Evolutionary conservation across 441 rosid genomes (phyloP).

Genomic region (Metrosideros polymorpha): DNA sequence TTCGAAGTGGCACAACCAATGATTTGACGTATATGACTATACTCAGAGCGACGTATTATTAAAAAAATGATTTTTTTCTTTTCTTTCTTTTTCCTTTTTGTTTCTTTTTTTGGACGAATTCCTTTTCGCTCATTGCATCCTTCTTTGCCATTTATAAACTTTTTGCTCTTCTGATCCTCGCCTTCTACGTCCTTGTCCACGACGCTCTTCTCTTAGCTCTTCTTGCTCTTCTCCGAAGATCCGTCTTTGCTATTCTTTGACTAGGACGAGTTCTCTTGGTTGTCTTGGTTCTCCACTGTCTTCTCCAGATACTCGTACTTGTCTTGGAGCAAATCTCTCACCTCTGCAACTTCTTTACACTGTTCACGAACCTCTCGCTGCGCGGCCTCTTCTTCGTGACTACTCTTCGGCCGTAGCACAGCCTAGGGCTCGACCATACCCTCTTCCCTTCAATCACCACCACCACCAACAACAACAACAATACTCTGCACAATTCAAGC

Average conservation of each 20-base stretch:
- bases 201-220: neutral
- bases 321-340: slow-evolving; percentile 65
- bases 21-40: accelerated
- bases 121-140: neutral
- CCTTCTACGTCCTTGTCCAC: neutral
- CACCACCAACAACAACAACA: neutral
- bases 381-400: slow-evolving; percentile 54
- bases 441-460: slow-evolving; percentile 61
- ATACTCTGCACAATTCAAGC: neutral
- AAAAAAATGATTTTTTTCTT: neutral
- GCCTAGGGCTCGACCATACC: slow-evolving; percentile 59
- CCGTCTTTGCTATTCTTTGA: neutral
- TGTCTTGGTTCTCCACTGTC: neutral
- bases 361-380: slow-evolving; percentile 42
- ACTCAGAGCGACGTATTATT: neutral
- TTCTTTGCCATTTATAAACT: neutral
- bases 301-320: neutral
- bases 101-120: too few relatives aligned
- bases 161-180: neutral
- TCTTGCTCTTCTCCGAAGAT: neutral
- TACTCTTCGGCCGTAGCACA: slow-evolving; percentile 49
- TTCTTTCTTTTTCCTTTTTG: neutral
- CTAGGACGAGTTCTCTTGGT: neutral
- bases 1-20: neutral
- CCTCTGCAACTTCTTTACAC: slow-evolving; percentile 71